A percentile compares a stretch with the other conserved stretches of the same genome.
phyloP scores from a whole-genome alignment of 805 yeast species.

The Teunomyces pallodes region DNA sequence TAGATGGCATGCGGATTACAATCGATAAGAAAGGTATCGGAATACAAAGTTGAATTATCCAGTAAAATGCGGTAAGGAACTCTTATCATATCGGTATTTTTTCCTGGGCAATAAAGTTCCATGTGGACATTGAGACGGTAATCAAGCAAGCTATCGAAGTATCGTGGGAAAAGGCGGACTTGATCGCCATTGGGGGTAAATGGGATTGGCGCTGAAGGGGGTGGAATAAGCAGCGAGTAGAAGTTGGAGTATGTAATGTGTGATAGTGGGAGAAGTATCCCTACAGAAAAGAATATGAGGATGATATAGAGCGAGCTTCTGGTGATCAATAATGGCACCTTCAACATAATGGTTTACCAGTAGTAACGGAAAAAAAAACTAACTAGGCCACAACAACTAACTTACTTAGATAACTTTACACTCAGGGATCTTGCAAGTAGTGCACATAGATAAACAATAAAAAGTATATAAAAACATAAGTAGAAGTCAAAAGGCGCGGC shows the following conservation, averaged over 20 bases:
- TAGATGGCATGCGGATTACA: conserved; percentile 33
- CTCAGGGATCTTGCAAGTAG: background rate
- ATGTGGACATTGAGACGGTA: conserved; percentile 20
- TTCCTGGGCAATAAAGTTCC: conserved; percentile 22
- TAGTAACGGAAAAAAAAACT: background rate
- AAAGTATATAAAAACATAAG: conserved; percentile 1
- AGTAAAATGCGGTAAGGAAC: conserved; percentile 1
- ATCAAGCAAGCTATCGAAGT: conserved; percentile 15
- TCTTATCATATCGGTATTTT: conserved; percentile 4
- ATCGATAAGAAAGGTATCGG: conserved; percentile 17
- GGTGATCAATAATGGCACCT: conserved; percentile 18
- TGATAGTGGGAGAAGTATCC: conserved; percentile 34
- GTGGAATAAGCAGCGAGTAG: conserved; percentile 34
- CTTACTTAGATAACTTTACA: no score
- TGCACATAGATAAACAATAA: conserved; percentile 3
- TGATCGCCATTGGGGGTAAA: conserved; percentile 4
- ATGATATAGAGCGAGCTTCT: conserved; percentile 24
- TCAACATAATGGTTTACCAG: background rate
- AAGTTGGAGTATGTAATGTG: conserved; percentile 34
- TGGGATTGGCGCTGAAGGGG: conserved; percentile 15
- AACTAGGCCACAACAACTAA: no score
- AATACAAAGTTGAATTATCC: background rate
- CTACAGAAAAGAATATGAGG: conserved; percentile 15
- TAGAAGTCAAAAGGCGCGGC: background rate
- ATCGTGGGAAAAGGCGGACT: background rate